Evolutionary conservation across 768 basidiomycete species (phyloP), one percentile per base, ranked within the genome.

Genomic region (Gymnopilus dilepis): DNA sequence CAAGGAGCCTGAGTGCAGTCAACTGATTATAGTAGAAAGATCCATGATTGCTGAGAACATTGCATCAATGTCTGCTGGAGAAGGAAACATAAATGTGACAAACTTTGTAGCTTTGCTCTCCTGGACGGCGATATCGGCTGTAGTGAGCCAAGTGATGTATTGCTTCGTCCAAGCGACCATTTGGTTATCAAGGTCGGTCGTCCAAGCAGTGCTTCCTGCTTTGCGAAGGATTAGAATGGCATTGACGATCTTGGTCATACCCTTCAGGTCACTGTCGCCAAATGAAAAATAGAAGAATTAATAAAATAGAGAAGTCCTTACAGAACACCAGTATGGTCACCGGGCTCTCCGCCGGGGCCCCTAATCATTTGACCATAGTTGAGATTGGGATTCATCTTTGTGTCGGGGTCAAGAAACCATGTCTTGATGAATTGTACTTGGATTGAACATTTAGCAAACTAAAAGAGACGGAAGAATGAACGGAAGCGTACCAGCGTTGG

Each of bases 341-440:
- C 83, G 52, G 64, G 51, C 64, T 77, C 71, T 12, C 76, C 76
- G 53, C 61, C 62, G 15, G 79, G 78, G 50, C 80, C 81, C 5
- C 81, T 74, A 55, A 76, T 52, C 71, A 86, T 80, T 63, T 87
- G 86, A 0, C 77, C 81, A 67, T 81, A 90, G 61, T 86, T 78
- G 34, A 91, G 72, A 65, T 87, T 85, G 0, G 88, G 88, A 57
- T 86, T 88, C 88, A 90, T 89, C 40, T 64, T 73, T 1, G 88
- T 89, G 4, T 71, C 74, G 1, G 70, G 64, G 62, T 87, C 76
- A n/a, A 89, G 64, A 76, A 90, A 91, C 84, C 86, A 89, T 0
- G 82, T 78, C n/a, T 79, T 68, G 61, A 90, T 69, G 70, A 78
- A 85, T 8, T 69, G 68, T 4, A 78, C 84, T 77, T 72, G 62